Conservation (phyloP, 345 rosid genomes). For the Carallia pectinifolia region DNA sequence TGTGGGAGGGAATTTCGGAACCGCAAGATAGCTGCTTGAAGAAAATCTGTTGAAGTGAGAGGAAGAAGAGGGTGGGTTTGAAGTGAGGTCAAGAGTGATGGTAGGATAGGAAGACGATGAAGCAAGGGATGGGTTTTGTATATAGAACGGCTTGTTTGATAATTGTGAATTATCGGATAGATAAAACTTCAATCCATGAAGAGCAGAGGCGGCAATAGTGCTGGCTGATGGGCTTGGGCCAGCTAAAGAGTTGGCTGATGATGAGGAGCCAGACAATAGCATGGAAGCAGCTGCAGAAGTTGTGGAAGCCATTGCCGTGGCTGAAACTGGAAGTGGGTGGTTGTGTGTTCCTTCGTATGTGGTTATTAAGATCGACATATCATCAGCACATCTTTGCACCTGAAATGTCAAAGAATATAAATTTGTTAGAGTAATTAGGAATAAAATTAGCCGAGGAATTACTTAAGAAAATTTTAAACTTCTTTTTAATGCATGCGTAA, state of each 20-base stretch:
- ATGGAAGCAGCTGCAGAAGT: slow-evolving; percentile 92
- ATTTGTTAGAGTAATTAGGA: not conserved
- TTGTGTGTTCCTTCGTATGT: slow-evolving; percentile 95
- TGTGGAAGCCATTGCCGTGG: slow-evolving; percentile 92
- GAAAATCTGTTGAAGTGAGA: slow-evolving; percentile 38
- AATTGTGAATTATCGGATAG: slow-evolving; percentile 45
- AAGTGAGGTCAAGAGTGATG: slow-evolving; percentile 83
- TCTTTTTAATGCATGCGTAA: no score
- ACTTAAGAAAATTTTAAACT: no score
- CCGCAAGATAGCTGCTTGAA: slow-evolving; percentile 19
- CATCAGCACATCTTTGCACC: slow-evolving; percentile 90
- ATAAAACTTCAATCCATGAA: slow-evolving; percentile 51
- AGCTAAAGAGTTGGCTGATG: slow-evolving; percentile 34
- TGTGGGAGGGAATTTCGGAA: slow-evolving; percentile 36
- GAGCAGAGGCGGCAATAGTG: slow-evolving; percentile 30
- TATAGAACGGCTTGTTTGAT: slow-evolving; percentile 30
- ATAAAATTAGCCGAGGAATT: not conserved
- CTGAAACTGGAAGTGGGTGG: slow-evolving; percentile 87
- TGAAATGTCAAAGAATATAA: slow-evolving; percentile 16
- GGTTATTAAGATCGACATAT: slow-evolving; percentile 78
- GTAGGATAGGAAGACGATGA: slow-evolving; percentile 60
- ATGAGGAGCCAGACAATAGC: slow-evolving; percentile 59
- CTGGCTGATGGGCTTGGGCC: slow-evolving; percentile 5
- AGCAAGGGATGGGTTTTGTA: slow-evolving; percentile 49
- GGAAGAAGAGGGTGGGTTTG: slow-evolving; percentile 34